Conservation (phyloP, 352 stramenopile genomes). For the Pythium scleroteichum region DNA sequence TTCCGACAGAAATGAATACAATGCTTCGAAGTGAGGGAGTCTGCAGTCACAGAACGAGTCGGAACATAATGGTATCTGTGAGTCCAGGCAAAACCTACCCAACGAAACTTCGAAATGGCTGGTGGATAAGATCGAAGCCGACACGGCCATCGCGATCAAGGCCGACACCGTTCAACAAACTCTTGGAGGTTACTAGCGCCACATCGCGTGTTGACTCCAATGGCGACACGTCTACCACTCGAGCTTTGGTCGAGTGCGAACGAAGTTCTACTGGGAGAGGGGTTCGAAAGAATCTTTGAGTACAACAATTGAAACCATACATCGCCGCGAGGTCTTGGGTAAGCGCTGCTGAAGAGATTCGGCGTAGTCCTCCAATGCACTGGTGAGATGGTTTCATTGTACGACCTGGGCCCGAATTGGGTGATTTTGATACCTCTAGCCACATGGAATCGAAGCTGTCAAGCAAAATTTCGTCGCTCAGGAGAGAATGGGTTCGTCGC, state of each 20-base stretch:
- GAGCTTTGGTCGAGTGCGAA: not conserved
- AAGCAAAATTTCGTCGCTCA: slow-evolving; percentile 12
- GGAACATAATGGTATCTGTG: not conserved
- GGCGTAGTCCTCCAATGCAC: slow-evolving; percentile 1
- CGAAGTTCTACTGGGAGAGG: slow-evolving; percentile 18
- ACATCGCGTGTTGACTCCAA: not conserved
- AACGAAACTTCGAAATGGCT: slow-evolving; percentile 26
- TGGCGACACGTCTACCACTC: not conserved
- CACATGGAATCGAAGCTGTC: slow-evolving; percentile 19
- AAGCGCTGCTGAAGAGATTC: slow-evolving; percentile 8
- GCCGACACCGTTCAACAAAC: slow-evolving; percentile 16
- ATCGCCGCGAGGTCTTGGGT: slow-evolving; percentile 21
- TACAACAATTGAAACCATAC: slow-evolving; percentile 23
- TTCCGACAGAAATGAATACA: slow-evolving; percentile 22
- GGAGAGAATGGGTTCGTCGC: not conserved
- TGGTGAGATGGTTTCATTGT: too few relatives aligned
- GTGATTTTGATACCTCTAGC: slow-evolving; percentile 11
- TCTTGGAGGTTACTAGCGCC: slow-evolving; percentile 6
- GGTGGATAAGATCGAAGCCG: slow-evolving; percentile 27
- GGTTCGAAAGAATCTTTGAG: slow-evolving; percentile 26
- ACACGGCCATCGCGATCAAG: slow-evolving; percentile 22
- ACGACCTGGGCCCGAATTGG: too few relatives aligned
- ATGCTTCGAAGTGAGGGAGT: slow-evolving; percentile 16
- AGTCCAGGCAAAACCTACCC: slow-evolving; percentile 14
- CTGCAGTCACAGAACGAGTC: not conserved